Evolutionary conservation across 352 stramenopile genomes (phyloP), one percentile per base, ranked within the genome.

Genomic region (Pythium phragmiticola): DNA sequence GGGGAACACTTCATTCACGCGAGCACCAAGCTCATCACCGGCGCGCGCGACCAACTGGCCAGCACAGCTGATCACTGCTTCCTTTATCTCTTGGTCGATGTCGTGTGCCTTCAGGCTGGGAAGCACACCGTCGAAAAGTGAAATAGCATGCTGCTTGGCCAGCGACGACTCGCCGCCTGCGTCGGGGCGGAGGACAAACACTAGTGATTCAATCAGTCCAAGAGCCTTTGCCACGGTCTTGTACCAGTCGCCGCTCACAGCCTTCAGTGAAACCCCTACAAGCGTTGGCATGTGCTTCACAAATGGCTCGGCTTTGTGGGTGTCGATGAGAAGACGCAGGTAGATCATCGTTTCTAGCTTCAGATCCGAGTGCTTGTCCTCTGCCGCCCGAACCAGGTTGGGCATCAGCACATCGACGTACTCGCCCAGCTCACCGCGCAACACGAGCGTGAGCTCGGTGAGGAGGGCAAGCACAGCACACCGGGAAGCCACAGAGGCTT

Each of bases 51-150:
- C 80, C 48, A 98, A 80, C 58, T 97, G 84, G 2, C 88, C 92
- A 11, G 98, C 87, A 61, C 91, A 96, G 57, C 76, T 87, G 62
- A 98, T 97, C 11, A 91, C 90, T 56, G 94, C 90, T 67, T 99
- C 97, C 69, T 99, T 99, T 66, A 99, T 99, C 79, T 99, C 97
- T 76, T 99, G 96, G 65, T 99, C 97, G 54, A 99, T 97, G 68
- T 99, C 97, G 69, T 98, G 82, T 5, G 94, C 92, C 60, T 96
- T 88, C 36, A 99, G 80, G n/a, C 92, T 95, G 33, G 96, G 94
- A 66, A 99, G 73, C 16, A 99, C 89, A 6, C 95, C 92, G 37
- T 94, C 76, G 63, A 97, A 98, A 9, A 99, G 80, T 16, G 83
- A 73, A 49, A 86, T 65, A 0, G 96, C 92, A 53, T 92, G 80